phyloP scores from a whole-genome alignment of 768 basidiomycete genomes.

The Lactarius hatsudake region DNA sequence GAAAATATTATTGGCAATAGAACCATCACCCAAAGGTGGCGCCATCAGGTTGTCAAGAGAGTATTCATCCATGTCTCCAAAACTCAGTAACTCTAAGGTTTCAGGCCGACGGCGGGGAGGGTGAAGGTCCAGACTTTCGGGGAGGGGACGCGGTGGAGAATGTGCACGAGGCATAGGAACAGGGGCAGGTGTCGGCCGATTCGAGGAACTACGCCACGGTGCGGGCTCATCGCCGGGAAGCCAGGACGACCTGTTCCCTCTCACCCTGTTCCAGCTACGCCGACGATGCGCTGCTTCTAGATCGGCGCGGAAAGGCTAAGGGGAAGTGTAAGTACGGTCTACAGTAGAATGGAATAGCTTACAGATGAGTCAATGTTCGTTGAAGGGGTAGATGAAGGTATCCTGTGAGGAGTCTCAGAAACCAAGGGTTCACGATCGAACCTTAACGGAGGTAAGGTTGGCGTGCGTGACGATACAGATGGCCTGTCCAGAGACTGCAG shows the following conservation, averaged over 20 bases:
- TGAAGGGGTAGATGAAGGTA: conserved; percentile 6
- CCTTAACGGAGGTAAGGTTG: conserved; percentile 26
- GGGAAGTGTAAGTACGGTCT: not conserved
- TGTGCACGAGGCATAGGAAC: conserved; percentile 20
- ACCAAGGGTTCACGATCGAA: conserved; percentile 20
- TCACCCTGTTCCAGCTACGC: conserved; percentile 20
- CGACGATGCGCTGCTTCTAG: conserved; percentile 12
- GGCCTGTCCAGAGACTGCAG: conserved; percentile 17
- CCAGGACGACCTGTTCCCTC: conserved; percentile 11
- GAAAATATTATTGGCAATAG: not conserved
- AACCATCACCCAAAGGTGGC: not conserved
- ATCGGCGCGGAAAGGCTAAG: conserved; percentile 18
- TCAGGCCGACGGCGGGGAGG: conserved; percentile 6
- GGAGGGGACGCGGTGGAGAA: conserved; percentile 12
- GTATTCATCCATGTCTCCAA: conserved; percentile 15
- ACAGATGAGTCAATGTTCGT: conserved; percentile 6
- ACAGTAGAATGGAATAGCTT: not conserved
- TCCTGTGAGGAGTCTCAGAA: conserved; percentile 11
- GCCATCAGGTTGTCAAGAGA: not conserved
- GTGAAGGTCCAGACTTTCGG: conserved; percentile 12
- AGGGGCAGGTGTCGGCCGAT: conserved; percentile 11
- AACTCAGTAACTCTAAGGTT: conserved; percentile 10
- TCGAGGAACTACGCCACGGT: conserved; percentile 13
- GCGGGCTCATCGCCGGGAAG: conserved; percentile 4
- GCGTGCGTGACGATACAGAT: conserved; percentile 15